These are phyloP conservation scores for Chamaecrista fasciculata DNA, from an alignment of 306 rosid species.

Conservation along the genomic window DNA sequence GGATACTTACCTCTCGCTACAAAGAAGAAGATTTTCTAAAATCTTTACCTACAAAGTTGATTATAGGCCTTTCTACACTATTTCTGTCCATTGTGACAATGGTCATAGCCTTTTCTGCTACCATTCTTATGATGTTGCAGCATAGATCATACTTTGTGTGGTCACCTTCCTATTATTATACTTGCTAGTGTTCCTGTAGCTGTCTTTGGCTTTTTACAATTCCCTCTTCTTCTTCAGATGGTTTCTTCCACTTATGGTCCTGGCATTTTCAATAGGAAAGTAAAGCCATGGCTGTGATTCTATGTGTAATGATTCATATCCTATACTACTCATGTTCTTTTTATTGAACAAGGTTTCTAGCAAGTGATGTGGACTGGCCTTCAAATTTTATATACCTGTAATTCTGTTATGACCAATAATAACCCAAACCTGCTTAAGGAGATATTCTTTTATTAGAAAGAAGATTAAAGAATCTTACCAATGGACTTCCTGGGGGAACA, in stretches of 20 bases:
- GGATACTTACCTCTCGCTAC: neutral
- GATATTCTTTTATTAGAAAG: no score
- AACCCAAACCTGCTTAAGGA: no score
- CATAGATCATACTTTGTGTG: neutral
- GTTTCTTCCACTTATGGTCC: neutral
- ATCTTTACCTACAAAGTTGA: neutral
- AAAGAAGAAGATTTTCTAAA: slow-evolving; percentile 1
- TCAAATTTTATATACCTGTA: no score
- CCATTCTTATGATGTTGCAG: neutral
- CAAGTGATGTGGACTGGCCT: no score
- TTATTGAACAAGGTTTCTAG: no score
- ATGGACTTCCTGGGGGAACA: no score
- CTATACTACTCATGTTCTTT: no score
- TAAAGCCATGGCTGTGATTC: neutral
- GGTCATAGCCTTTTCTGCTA: slow-evolving; percentile 4
- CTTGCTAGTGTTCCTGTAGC: neutral
- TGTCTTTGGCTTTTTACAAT: neutral
- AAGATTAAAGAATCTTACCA: no score
- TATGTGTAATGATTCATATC: no score
- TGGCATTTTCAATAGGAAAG: slow-evolving; percentile 6
- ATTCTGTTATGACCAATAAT: no score
- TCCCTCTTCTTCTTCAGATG: neutral
- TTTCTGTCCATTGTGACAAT: neutral
- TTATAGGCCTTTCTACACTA: neutral
- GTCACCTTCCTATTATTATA: neutral